Evolutionary conservation across 1,139 yeast species (phyloP).

Genomic region (Debaryomyces udenii): DNA sequence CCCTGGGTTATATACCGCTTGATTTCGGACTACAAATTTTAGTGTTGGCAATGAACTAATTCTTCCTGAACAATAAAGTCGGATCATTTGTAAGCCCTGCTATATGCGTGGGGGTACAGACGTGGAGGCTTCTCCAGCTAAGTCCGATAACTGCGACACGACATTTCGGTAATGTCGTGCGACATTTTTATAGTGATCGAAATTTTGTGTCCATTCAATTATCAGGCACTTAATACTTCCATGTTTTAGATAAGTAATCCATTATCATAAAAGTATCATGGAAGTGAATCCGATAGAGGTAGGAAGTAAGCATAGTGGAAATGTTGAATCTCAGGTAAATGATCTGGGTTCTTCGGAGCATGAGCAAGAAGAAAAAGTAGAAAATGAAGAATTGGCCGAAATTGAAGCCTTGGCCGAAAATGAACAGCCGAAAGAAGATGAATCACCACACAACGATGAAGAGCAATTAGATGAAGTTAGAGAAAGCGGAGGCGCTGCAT

Average conservation of each 20-base stretch:
- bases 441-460: background rate
- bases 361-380: background rate
- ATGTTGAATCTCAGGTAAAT: background rate
- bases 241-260: background rate
- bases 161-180: conserved; percentile 1
- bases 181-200: background rate
- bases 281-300: conserved; percentile 11
- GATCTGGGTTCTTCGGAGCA: background rate
- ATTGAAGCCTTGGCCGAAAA: background rate
- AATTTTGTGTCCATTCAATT: conserved; percentile 3
- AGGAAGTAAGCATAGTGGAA: conserved; percentile 1
- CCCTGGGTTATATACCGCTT: too few relatives aligned
- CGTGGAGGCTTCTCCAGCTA: background rate
- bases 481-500: background rate
- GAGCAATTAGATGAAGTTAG: background rate
- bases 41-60: too few relatives aligned
- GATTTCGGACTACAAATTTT: too few relatives aligned
- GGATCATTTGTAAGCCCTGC: background rate
- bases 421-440: background rate
- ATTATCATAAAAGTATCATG: conserved; percentile 4
- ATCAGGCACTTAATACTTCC: background rate
- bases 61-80: too few relatives aligned
- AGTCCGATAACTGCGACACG: conserved; percentile 1
- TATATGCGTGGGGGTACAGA: background rate
- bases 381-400: background rate